phyloP scores from a whole-genome alignment of 2,329 filamentous ascomycete species.

The Aspergillus fumigatus region DNA sequence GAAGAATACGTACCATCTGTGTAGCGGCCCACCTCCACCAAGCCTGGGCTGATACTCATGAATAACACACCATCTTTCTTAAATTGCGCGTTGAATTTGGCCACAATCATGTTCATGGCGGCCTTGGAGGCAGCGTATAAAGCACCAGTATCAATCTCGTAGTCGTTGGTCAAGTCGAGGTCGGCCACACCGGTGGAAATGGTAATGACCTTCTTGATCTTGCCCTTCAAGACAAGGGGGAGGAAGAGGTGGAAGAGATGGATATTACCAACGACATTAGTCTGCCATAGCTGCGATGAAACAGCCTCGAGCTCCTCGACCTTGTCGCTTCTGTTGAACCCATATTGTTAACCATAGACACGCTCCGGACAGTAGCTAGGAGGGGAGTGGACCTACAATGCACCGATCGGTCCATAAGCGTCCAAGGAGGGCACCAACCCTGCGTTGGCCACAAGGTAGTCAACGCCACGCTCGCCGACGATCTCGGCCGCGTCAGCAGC shows the following conservation, averaged over 20 bases:
- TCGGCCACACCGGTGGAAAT: slow-evolving; percentile 50
- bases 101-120: slow-evolving; percentile 49
- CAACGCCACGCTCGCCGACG: slow-evolving; percentile 31
- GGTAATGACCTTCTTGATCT: slow-evolving; percentile 51
- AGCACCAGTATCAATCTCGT: slow-evolving; percentile 29
- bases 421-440: slow-evolving; percentile 32
- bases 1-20: slow-evolving; percentile 12
- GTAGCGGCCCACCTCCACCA: slow-evolving; percentile 44
- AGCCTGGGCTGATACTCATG: slow-evolving; percentile 49
- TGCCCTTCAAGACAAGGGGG: slow-evolving; percentile 49
- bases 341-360: neutral
- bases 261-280: slow-evolving; percentile 51
- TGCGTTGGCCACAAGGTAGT: slow-evolving; percentile 53
- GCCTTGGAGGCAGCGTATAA: slow-evolving; percentile 51
- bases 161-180: slow-evolving; percentile 37
- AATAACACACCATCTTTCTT: slow-evolving; percentile 50
- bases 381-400: slow-evolving; percentile 31
- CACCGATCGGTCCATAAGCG: slow-evolving; percentile 30
- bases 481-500: slow-evolving; percentile 16
- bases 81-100: slow-evolving; percentile 52
- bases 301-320: slow-evolving; percentile 34
- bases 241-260: slow-evolving; percentile 52
- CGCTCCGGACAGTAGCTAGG: neutral
- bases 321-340: slow-evolving; percentile 23
- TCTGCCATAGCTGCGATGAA: slow-evolving; percentile 33